Evolutionary conservation across 805 yeast genomes (phyloP).

Genomic region (Candida morakotiae): DNA sequence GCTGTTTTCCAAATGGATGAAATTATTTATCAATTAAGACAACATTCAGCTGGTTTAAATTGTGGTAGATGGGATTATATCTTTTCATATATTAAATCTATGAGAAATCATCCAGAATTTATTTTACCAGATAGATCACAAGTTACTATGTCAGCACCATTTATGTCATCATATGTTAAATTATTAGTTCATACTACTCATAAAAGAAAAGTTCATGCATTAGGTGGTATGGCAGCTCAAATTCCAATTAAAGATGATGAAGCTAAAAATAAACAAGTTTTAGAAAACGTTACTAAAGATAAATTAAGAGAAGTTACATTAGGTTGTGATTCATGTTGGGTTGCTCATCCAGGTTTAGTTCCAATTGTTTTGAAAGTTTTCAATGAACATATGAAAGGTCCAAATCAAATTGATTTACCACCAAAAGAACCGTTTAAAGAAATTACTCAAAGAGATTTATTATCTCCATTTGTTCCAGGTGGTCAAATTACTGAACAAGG

Average conservation of each 20-base stretch:
- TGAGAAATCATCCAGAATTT: constrained; percentile 63
- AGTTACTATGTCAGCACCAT: constrained; percentile 78
- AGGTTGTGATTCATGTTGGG: constrained; percentile 89
- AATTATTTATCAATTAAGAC: constrained; percentile 70
- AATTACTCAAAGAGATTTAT: constrained; percentile 54
- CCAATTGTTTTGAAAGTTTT: constrained; percentile 69
- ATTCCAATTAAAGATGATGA: constrained; percentile 74
- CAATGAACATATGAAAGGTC: constrained; percentile 75
- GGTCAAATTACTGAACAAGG: constrained; percentile 68
- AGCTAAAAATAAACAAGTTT: constrained; percentile 58
- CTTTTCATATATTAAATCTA: constrained; percentile 72
- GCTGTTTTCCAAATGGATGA: constrained; percentile 88
- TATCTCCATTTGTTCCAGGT: constrained; percentile 59
- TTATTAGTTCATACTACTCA: constrained; percentile 72
- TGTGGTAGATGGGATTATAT: constrained; percentile 92
- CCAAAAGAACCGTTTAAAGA: constrained; percentile 48
- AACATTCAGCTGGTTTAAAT: constrained; percentile 75
- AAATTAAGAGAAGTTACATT: constrained; percentile 72
- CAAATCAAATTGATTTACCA: constrained; percentile 66
- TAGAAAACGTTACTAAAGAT: constrained; percentile 70
- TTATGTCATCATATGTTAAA: constrained; percentile 75
- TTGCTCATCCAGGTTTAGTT: constrained; percentile 82
- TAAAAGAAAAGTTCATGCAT: constrained; percentile 75
- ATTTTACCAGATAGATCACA: constrained; percentile 76
- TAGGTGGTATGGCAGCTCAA: constrained; percentile 91